phyloP scores from a whole-genome alignment of 2,329 filamentous ascomycete genomes.

The Mycosphaerelloides madeirae region DNA sequence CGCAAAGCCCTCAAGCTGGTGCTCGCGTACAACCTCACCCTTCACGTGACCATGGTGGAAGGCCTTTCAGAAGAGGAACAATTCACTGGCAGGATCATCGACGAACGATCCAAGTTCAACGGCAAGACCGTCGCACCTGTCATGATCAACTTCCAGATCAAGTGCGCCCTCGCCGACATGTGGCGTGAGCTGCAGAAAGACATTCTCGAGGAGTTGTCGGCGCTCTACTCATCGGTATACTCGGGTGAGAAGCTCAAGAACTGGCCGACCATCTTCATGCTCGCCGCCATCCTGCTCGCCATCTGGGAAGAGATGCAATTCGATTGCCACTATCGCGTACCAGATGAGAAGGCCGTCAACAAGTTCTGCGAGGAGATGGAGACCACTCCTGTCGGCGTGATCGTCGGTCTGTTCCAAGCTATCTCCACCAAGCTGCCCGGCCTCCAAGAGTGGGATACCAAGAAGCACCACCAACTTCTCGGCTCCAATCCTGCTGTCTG shows the following conservation, averaged over 20 bases:
- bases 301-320: slow-evolving; percentile 99
- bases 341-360: slow-evolving; percentile 74
- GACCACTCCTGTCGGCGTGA: slow-evolving; percentile 88
- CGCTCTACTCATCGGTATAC: slow-evolving; percentile 95
- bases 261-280: slow-evolving; percentile 98
- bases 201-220: slow-evolving; percentile 86
- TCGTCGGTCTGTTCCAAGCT: slow-evolving; percentile 93
- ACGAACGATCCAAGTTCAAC: slow-evolving; percentile 78
- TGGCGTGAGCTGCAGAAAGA: slow-evolving; percentile 97
- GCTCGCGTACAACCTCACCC: slow-evolving; percentile 89
- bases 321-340: slow-evolving; percentile 92
- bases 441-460: slow-evolving; percentile 90
- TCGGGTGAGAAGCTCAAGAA: slow-evolving; percentile 96
- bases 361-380: slow-evolving; percentile 99
- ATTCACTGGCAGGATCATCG: slow-evolving; percentile 77
- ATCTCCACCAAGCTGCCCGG: slow-evolving; percentile 94
- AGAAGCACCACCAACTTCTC: slow-evolving; percentile 82
- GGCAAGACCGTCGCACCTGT: slow-evolving; percentile 90
- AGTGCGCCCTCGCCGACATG: slow-evolving; percentile 94
- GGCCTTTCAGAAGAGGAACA: slow-evolving; percentile 75
- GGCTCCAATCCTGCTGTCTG: slow-evolving; percentile 90
- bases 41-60: slow-evolving; percentile 92
- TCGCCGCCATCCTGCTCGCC: slow-evolving; percentile 84
- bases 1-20: slow-evolving; percentile 94
- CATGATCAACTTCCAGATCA: slow-evolving; percentile 99